These are phyloP conservation scores for Podaxis sp. DNA, from an alignment of 768 basidiomycete genomes.

Conservation along the genomic window DNA sequence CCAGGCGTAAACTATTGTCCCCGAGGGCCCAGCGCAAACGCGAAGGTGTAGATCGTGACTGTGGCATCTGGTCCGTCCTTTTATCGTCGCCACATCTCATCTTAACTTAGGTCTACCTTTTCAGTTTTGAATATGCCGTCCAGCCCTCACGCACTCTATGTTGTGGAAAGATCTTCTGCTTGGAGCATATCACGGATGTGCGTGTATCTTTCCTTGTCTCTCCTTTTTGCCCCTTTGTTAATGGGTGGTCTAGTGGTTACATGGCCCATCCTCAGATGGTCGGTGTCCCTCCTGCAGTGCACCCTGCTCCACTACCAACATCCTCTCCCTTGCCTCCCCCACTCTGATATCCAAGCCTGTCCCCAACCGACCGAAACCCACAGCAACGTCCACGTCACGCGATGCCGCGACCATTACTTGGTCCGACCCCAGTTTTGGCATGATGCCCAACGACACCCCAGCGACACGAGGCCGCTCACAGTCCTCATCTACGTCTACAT, in stretches of 20 bases:
- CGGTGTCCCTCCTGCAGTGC: conserved; percentile 29
- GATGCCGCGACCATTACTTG: background rate
- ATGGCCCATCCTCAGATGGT: conserved; percentile 27
- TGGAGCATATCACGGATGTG: conserved; percentile 27
- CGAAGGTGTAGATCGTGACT: conserved; percentile 1
- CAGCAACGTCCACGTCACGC: background rate
- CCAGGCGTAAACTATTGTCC: background rate
- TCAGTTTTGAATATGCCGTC: conserved; percentile 28
- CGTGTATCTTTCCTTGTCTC: conserved; percentile 4
- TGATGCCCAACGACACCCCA: background rate
- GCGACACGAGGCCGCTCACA: background rate
- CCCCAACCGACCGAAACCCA: background rate
- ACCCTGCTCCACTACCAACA: conserved; percentile 21
- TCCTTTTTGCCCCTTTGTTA: background rate
- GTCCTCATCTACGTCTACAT: background rate
- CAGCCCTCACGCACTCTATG: conserved; percentile 26
- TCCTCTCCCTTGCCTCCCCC: conserved; percentile 22
- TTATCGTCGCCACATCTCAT: background rate
- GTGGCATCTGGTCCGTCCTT: conserved; percentile 8
- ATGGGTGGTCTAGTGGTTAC: conserved; percentile 24
- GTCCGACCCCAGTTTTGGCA: background rate
- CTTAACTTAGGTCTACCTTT: background rate
- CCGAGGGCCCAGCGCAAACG: background rate
- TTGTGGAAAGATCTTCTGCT: conserved; percentile 29
- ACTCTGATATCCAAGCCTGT: conserved; percentile 8